phyloP scores from a whole-genome alignment of 306 rosid species.

The Glycyrrhiza uralensis region DNA sequence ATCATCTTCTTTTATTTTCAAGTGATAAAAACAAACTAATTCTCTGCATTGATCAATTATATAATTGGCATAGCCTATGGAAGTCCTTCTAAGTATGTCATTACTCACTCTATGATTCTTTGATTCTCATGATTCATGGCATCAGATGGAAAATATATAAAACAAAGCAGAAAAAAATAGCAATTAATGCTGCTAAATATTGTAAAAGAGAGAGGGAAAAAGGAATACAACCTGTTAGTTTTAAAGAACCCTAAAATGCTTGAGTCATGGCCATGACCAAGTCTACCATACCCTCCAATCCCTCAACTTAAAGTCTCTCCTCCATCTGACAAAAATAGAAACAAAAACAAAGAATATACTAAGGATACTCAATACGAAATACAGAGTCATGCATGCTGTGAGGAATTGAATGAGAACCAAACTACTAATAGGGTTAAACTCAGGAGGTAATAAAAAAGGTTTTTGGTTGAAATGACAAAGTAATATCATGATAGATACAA shows the following conservation, averaged over 20 bases:
- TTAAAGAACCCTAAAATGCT: slow-evolving; percentile 36
- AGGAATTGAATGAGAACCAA: not conserved
- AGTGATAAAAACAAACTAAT: not conserved
- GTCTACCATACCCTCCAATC: slow-evolving; percentile 49
- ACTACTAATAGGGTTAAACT: not conserved
- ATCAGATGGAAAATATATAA: not conserved
- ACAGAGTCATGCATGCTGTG: not conserved
- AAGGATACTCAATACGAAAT: not conserved
- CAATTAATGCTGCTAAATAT: not conserved
- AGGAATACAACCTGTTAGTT: slow-evolving; percentile 33
- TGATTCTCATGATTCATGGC: not conserved
- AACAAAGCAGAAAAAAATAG: not conserved
- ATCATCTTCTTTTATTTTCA: not conserved
- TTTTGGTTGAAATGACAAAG: slow-evolving; percentile 10
- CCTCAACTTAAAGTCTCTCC: slow-evolving; percentile 58
- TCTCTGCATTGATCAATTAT: not conserved
- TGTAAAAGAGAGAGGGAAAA: not conserved
- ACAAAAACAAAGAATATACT: not conserved
- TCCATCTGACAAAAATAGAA: slow-evolving; percentile 36
- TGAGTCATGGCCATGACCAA: slow-evolving; percentile 50
- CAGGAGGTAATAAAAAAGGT: not conserved
- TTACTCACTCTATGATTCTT: not conserved
- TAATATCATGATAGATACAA: not conserved
- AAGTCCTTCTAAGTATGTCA: not conserved
- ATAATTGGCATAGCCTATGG: not conserved